phyloP scores from a whole-genome alignment of 176 grass and related monocot species.

The Alloteropsis semialata region DNA sequence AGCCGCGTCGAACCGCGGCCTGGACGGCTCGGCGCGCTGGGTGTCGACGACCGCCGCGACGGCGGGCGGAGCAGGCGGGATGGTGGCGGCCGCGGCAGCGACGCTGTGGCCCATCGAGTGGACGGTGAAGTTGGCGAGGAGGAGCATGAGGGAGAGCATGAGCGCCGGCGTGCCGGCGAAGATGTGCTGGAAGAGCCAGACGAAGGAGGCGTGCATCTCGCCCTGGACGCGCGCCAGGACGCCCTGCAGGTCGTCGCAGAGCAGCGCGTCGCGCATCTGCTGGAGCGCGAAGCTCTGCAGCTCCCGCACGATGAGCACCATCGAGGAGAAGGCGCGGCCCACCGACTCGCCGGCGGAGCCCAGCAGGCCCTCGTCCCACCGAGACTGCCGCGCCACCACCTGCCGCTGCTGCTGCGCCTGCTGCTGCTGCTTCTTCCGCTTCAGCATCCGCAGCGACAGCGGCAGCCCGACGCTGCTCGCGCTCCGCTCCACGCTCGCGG shows the following conservation, averaged over 20 bases:
- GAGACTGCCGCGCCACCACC: slow-evolving; percentile 9
- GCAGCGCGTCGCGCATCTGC: slow-evolving; percentile 56
- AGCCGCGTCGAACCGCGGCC: slow-evolving; percentile 27
- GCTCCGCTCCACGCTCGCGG: slow-evolving; percentile 52
- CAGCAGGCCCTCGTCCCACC: slow-evolving; percentile 51
- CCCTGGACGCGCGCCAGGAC: slow-evolving; percentile 58
- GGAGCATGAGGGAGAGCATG: slow-evolving; percentile 95
- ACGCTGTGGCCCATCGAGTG: slow-evolving; percentile 67
- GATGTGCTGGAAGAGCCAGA: slow-evolving; percentile 97
- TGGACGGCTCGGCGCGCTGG: slow-evolving; percentile 9
- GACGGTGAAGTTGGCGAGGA: slow-evolving; percentile 95
- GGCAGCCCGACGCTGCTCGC: slow-evolving; percentile 52
- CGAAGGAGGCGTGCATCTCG: slow-evolving; percentile 91
- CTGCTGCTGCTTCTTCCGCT: slow-evolving; percentile 64
- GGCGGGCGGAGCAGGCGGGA: neutral
- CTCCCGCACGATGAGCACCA: slow-evolving; percentile 94
- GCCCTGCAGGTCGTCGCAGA: slow-evolving; percentile 62
- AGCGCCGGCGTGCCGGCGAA: slow-evolving; percentile 84
- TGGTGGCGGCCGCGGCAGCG: slow-evolving; percentile 35
- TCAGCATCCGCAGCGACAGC: slow-evolving; percentile 78
- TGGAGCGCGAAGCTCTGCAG: slow-evolving; percentile 80
- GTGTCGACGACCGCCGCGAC: slow-evolving; percentile 9
- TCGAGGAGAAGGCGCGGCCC: slow-evolving; percentile 83
- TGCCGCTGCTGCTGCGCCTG: neutral
- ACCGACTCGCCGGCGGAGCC: slow-evolving; percentile 56